Conservation (phyloP, 495 filamentous ascomycete species). For the Beverwykella pulmonaria region DNA sequence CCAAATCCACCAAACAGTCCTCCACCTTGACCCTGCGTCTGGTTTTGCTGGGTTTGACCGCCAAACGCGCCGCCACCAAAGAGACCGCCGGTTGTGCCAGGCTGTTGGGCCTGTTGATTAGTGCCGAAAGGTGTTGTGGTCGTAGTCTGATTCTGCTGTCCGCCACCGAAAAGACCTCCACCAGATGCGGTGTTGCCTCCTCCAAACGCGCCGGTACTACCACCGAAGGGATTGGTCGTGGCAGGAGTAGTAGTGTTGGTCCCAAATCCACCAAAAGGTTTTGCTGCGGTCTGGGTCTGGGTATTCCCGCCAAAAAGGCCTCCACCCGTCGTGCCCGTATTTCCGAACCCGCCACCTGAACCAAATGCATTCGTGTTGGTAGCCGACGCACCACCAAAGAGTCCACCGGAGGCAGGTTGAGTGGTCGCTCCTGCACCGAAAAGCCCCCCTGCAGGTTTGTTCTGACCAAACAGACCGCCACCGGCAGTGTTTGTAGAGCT, state of each 20-base stretch:
- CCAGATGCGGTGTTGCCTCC: neutral
- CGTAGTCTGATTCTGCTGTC: conserved; percentile 3
- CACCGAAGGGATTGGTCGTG: conserved; percentile 17
- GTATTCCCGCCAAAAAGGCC: conserved; percentile 57
- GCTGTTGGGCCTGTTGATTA: neutral
- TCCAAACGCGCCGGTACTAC: conserved; percentile 2
- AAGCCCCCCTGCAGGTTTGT: conserved; percentile 51
- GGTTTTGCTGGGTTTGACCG: conserved; percentile 41
- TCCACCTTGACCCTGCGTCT: conserved; percentile 38
- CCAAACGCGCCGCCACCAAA: conserved; percentile 53
- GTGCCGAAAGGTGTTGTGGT: neutral
- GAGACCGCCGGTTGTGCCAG: neutral
- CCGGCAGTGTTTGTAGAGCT: conserved; percentile 38
- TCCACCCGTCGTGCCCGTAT: conserved; percentile 43
- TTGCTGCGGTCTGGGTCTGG: conserved; percentile 32
- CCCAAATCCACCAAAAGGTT: conserved; percentile 36
- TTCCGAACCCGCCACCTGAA: conserved; percentile 26
- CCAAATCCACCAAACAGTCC: conserved; percentile 38
- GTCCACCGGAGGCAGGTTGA: conserved; percentile 41
- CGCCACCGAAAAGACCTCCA: conserved; percentile 5
- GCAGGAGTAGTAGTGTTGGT: neutral
- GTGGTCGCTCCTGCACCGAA: conserved; percentile 48
- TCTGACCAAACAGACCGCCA: conserved; percentile 53
- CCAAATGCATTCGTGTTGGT: conserved; percentile 19
- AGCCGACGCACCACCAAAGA: conserved; percentile 25